Percentiles rank a stretch among this genome's conserved stretches.
These are phyloP conservation scores for Leccinum ochraceum DNA, from an alignment of 768 basidiomycete genomes.

Conservation along the genomic window DNA sequence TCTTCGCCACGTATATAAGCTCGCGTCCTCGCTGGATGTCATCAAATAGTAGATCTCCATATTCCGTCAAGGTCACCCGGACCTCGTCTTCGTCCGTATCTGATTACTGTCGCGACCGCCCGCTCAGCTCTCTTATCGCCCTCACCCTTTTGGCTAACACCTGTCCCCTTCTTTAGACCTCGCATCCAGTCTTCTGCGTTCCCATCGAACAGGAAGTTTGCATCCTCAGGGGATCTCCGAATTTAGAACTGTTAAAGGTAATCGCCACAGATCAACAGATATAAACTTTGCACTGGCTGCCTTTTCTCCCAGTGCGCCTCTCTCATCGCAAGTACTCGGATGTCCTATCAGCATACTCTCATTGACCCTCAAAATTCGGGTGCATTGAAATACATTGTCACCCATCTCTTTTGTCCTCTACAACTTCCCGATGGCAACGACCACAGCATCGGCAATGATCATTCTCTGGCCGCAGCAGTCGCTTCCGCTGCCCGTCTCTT, in stretches of 20 bases:
- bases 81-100: too few relatives aligned
- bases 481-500: slow-evolving; percentile 22
- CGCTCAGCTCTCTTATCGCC: too few relatives aligned
- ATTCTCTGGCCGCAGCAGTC: slow-evolving; percentile 26
- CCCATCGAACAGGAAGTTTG: too few relatives aligned
- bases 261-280: neutral
- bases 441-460: slow-evolving; percentile 19
- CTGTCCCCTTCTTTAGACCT: too few relatives aligned
- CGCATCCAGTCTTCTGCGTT: too few relatives aligned
- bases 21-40: too few relatives aligned
- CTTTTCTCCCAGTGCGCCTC: neutral
- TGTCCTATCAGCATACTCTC: neutral
- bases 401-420: slow-evolving; percentile 44
- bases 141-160: too few relatives aligned
- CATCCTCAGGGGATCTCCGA: too few relatives aligned
- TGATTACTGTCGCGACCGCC: too few relatives aligned
- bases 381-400: slow-evolving; percentile 30
- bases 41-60: too few relatives aligned
- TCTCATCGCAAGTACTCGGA: neutral
- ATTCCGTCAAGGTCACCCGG: too few relatives aligned
- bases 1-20: too few relatives aligned
- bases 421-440: slow-evolving; percentile 38
- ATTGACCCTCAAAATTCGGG: neutral
- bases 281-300: neutral
- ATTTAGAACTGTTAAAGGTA: neutral